Evolutionary conservation across 106 monocot species (phyloP).

Genomic region (Xerophyta viscosa): DNA sequence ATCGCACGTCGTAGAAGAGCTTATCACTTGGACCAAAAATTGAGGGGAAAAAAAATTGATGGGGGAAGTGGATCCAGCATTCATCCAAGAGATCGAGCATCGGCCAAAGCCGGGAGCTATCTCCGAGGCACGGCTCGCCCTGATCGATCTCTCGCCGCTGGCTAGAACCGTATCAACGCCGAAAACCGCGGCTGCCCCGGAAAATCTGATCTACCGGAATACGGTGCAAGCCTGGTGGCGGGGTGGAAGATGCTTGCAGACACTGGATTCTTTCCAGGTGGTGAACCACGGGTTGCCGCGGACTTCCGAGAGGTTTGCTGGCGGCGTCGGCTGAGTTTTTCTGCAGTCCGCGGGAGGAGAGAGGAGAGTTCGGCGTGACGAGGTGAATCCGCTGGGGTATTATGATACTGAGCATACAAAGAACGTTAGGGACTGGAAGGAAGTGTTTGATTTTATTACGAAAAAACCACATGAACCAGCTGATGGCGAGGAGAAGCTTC

Average conservation of each 20-base stretch:
- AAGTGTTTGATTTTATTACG: constrained; percentile 22
- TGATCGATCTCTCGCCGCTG: constrained; percentile 25
- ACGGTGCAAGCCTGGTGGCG: constrained; percentile 13
- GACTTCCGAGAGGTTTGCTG: constrained; percentile 14
- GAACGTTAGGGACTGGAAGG: constrained; percentile 40
- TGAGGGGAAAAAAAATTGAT: neutral
- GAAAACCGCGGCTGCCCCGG: too few relatives aligned
- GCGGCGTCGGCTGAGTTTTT: constrained; percentile 43
- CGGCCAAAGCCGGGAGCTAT: constrained; percentile 25
- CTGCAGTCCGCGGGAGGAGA: constrained; percentile 35
- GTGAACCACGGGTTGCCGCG: constrained; percentile 49
- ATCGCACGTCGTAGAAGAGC: too few relatives aligned
- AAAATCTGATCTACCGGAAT: neutral
- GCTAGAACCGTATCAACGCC: neutral
- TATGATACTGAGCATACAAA: constrained; percentile 33
- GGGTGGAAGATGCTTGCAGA: constrained; percentile 35
- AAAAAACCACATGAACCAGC: neutral
- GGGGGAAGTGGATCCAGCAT: constrained; percentile 30
- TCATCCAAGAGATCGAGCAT: constrained; percentile 27
- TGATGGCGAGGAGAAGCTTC: neutral
- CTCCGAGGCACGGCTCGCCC: constrained; percentile 13
- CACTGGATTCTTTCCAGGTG: constrained; percentile 71
- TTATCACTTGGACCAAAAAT: too few relatives aligned
- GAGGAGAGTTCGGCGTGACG: constrained; percentile 29
- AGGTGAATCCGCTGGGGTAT: constrained; percentile 30